Evolutionary conservation across 176 grass and related monocot genomes (phyloP).

Genomic region (Echinochloa phyllopogon): DNA sequence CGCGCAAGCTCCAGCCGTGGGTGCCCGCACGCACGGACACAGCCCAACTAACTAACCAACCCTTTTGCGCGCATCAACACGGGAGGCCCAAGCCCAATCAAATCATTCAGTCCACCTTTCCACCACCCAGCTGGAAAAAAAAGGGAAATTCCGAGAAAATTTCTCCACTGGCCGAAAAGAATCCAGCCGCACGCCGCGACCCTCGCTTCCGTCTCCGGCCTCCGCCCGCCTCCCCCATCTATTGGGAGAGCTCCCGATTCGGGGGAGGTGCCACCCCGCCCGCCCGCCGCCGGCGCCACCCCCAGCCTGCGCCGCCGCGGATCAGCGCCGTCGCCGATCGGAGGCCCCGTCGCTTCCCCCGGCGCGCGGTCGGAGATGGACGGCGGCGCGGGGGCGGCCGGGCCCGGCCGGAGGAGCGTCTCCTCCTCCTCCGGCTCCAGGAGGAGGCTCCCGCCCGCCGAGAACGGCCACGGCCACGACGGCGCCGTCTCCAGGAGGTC

Average conservation of each 20-base stretch:
- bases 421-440: slow-evolving; percentile 40
- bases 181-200: slow-evolving; percentile 33
- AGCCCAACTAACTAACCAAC: background rate
- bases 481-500: slow-evolving; percentile 38
- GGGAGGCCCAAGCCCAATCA: slow-evolving; percentile 10
- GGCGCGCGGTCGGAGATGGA: slow-evolving; percentile 60
- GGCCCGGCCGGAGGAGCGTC: slow-evolving; percentile 49
- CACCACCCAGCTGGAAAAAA: background rate
- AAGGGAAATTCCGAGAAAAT: background rate
- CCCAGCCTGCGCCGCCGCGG: slow-evolving; percentile 21
- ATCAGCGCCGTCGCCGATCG: slow-evolving; percentile 41
- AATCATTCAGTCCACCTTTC: slow-evolving; percentile 20
- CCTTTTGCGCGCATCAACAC: slow-evolving; percentile 26
- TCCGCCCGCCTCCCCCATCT: slow-evolving; percentile 25
- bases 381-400: slow-evolving; percentile 53
- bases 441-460: slow-evolving; percentile 49
- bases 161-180: slow-evolving; percentile 25
- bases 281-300: background rate
- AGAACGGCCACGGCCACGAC: slow-evolving; percentile 58
- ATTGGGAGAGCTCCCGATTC: slow-evolving; percentile 48
- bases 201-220: slow-evolving; percentile 51
- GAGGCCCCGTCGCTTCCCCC: slow-evolving; percentile 19
- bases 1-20: background rate
- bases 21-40: background rate
- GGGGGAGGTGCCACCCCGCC: slow-evolving; percentile 21